phyloP scores from a whole-genome alignment of 495 filamentous ascomycete genomes.

The Aspergillus conjunctus region DNA sequence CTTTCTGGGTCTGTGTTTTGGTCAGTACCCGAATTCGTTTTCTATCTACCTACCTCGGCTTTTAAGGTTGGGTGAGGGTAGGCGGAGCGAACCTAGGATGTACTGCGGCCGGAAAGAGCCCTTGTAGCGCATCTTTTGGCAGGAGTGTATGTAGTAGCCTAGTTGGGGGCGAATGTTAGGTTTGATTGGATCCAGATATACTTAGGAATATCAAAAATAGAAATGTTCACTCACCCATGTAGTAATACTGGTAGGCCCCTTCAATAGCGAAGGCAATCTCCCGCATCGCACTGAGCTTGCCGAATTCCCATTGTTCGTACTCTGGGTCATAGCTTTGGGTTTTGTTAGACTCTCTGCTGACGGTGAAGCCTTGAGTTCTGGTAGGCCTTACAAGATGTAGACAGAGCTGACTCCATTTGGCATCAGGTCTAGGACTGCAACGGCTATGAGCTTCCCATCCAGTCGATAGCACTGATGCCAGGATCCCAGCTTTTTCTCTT shows the following conservation, averaged over 20 bases:
- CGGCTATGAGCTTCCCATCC: constrained; percentile 83
- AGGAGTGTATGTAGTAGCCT: constrained; percentile 73
- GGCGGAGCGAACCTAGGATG: constrained; percentile 64
- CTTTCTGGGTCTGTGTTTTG: constrained; percentile 64
- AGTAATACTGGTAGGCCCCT: constrained; percentile 71
- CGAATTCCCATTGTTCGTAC: constrained; percentile 76
- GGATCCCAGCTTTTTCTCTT: constrained; percentile 72
- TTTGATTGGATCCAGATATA: neutral
- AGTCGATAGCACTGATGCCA: constrained; percentile 95
- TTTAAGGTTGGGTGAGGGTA: constrained; percentile 6
- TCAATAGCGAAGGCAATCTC: constrained; percentile 82
- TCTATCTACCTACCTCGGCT: neutral
- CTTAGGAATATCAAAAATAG: neutral
- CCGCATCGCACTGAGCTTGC: constrained; percentile 83
- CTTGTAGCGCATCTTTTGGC: constrained; percentile 88
- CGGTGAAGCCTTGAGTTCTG: neutral
- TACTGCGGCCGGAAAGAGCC: constrained; percentile 81
- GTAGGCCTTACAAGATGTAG: constrained; percentile 71
- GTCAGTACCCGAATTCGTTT: constrained; percentile 1
- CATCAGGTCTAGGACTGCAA: constrained; percentile 86
- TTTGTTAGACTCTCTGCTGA: neutral
- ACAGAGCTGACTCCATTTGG: constrained; percentile 89
- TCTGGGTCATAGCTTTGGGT: constrained; percentile 71
- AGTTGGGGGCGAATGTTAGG: neutral
- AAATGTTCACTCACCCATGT: constrained; percentile 59